Conservation (phyloP, 345 rosid species). For the Firmiana major region DNA sequence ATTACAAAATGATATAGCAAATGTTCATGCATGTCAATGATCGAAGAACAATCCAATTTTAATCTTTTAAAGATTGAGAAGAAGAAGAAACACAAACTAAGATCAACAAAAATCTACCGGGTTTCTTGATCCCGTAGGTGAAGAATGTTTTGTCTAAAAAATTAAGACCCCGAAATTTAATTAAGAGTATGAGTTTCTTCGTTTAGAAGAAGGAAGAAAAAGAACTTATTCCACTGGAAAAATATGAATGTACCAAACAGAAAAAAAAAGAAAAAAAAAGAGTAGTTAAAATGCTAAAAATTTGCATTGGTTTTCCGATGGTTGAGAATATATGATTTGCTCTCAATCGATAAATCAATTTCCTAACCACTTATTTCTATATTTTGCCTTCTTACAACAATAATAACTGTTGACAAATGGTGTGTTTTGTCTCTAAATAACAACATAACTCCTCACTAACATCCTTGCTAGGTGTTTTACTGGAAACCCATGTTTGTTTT, state of each 20-base stretch:
- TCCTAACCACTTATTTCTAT: background rate
- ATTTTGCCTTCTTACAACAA: background rate
- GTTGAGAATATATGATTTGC: background rate
- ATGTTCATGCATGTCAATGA: background rate
- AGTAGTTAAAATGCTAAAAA: background rate
- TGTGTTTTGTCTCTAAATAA: background rate
- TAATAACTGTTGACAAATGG: background rate
- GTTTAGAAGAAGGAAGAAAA: background rate
- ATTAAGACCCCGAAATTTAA: too few relatives aligned
- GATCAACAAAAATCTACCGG: background rate
- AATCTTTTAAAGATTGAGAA: too few relatives aligned
- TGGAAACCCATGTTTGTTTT: background rate
- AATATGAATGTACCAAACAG: background rate
- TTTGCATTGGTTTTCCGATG: background rate
- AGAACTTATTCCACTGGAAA: background rate
- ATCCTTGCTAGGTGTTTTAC: background rate
- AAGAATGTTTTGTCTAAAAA: background rate
- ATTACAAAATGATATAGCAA: background rate
- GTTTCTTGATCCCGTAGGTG: background rate
- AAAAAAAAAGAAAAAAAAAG: too few relatives aligned
- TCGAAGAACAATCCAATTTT: background rate
- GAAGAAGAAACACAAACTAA: too few relatives aligned
- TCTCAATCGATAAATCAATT: background rate
- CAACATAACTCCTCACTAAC: background rate
- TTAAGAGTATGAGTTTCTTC: too few relatives aligned